Conservation (phyloP, 1,284 basidiomycete species). For the Moesziomyces aphidis region DNA sequence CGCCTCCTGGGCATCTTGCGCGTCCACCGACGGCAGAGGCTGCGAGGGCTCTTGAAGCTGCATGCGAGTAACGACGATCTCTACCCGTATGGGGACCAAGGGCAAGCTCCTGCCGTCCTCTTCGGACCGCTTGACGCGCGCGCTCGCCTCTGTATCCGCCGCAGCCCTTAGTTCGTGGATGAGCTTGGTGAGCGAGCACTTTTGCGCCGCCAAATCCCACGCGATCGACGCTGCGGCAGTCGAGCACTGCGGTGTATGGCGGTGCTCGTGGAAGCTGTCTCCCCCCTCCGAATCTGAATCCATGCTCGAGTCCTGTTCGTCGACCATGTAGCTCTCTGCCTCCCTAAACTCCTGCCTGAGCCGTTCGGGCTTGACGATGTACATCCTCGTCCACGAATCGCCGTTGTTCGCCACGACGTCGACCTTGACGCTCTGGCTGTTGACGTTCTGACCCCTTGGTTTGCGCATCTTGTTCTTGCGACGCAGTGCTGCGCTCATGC, state of each 20-base stretch:
- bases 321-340: slow-evolving; percentile 54
- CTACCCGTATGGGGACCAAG: slow-evolving; percentile 28
- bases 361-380: slow-evolving; percentile 42
- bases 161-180: slow-evolving; percentile 40
- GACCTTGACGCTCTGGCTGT: slow-evolving; percentile 46
- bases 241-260: slow-evolving; percentile 13
- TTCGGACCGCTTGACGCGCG: slow-evolving; percentile 28
- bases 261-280: slow-evolving; percentile 11
- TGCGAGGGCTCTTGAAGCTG: slow-evolving; percentile 23
- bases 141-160: slow-evolving; percentile 24
- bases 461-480: slow-evolving; percentile 30
- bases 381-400: slow-evolving; percentile 45
- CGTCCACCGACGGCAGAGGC: slow-evolving; percentile 5
- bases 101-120: slow-evolving; percentile 13
- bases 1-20: slow-evolving; percentile 3
- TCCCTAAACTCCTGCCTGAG: slow-evolving; percentile 55
- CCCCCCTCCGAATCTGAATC: slow-evolving; percentile 7
- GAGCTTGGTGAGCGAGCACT: slow-evolving; percentile 43
- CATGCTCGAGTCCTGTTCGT: slow-evolving; percentile 11
- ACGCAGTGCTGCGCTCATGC: slow-evolving; percentile 15
- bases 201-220: slow-evolving; percentile 38
- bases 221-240: slow-evolving; percentile 10
- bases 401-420: slow-evolving; percentile 53
- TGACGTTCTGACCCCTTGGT: slow-evolving; percentile 14
- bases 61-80: slow-evolving; percentile 49